Conservation (phyloP, 1,139 yeast species). For the Saccharomyces hybrid region DNA sequence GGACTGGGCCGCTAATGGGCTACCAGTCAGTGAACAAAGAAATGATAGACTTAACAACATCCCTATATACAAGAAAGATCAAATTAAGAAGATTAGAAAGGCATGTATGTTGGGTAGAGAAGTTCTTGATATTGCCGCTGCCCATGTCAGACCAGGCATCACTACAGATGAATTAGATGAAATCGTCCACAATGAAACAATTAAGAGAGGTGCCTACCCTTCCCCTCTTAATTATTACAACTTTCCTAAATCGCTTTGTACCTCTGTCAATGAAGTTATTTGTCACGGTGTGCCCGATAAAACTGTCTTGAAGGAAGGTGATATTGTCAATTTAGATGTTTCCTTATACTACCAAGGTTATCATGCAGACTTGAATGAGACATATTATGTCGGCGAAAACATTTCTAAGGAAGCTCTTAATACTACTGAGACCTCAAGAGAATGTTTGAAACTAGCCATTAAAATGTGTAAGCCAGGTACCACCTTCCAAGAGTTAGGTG, state of each 20-base stretch:
- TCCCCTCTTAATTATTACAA: constrained; percentile 92
- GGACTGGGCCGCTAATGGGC: constrained; percentile 78
- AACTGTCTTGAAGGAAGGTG: constrained; percentile 82
- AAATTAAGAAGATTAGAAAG: constrained; percentile 63
- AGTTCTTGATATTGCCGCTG: constrained; percentile 78
- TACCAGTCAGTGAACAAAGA: constrained; percentile 69
- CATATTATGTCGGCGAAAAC: constrained; percentile 92
- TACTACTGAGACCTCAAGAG: constrained; percentile 90
- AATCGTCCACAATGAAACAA: constrained; percentile 78
- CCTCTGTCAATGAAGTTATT: constrained; percentile 87
- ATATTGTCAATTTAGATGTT: constrained; percentile 86
- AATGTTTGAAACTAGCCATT: constrained; percentile 78
- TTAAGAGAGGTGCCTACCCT: constrained; percentile 88
- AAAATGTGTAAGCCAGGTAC: constrained; percentile 84
- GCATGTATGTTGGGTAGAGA: constrained; percentile 78
- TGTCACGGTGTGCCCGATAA: constrained; percentile 98
- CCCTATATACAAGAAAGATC: constrained; percentile 52
- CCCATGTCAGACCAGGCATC: constrained; percentile 73
- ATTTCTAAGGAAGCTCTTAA: constrained; percentile 76
- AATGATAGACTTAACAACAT: constrained; percentile 65
- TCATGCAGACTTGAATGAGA: constrained; percentile 93
- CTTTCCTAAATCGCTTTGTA: constrained; percentile 88
- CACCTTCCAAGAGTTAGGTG: constrained; percentile 81
- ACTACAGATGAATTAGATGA: constrained; percentile 91
- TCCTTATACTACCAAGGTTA: constrained; percentile 77